These are phyloP conservation scores for Sphaceloma murrayae DNA, from an alignment of 2,329 filamentous ascomycete species.

Conservation along the genomic window DNA sequence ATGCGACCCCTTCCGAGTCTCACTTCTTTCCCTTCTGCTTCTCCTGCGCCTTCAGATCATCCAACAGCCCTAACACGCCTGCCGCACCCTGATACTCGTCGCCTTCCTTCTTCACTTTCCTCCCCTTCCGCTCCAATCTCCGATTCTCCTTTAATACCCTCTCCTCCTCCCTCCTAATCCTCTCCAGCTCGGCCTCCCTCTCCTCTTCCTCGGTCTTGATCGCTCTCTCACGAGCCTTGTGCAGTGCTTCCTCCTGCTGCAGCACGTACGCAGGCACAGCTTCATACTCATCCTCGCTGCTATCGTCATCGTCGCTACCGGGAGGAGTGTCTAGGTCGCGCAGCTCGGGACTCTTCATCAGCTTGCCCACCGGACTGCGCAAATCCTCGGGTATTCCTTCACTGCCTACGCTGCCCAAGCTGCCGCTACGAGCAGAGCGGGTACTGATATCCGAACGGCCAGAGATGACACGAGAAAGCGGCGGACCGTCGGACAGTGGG, in stretches of 20 bases:
- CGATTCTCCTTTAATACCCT: constrained; percentile 18
- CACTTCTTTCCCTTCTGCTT: constrained; percentile 11
- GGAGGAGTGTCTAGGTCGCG: constrained; percentile 25
- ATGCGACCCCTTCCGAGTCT: too few species aligned
- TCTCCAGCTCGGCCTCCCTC: constrained; percentile 25
- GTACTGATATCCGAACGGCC: constrained; percentile 21
- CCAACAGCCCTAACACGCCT: constrained; percentile 28
- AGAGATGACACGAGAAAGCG: constrained; percentile 25
- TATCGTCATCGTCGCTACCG: constrained; percentile 22
- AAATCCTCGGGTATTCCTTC: constrained; percentile 20
- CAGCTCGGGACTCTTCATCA: constrained; percentile 29
- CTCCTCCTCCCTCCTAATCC: constrained; percentile 21
- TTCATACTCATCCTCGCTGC: constrained; percentile 20
- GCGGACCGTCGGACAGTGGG: constrained; percentile 21
- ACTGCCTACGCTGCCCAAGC: constrained; percentile 37
- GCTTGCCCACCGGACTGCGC: constrained; percentile 17
- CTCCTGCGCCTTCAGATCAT: constrained; percentile 15
- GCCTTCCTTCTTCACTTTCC: constrained; percentile 20
- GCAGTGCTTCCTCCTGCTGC: constrained; percentile 29
- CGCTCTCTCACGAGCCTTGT: constrained; percentile 28
- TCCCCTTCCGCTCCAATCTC: neutral
- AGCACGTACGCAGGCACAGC: constrained; percentile 22
- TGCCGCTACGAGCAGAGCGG: constrained; percentile 36
- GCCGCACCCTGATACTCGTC: constrained; percentile 25
- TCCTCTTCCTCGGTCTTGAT: constrained; percentile 27